phyloP scores from a whole-genome alignment of 495 filamentous ascomycete species.

The Lophiostoma macrostomum region DNA sequence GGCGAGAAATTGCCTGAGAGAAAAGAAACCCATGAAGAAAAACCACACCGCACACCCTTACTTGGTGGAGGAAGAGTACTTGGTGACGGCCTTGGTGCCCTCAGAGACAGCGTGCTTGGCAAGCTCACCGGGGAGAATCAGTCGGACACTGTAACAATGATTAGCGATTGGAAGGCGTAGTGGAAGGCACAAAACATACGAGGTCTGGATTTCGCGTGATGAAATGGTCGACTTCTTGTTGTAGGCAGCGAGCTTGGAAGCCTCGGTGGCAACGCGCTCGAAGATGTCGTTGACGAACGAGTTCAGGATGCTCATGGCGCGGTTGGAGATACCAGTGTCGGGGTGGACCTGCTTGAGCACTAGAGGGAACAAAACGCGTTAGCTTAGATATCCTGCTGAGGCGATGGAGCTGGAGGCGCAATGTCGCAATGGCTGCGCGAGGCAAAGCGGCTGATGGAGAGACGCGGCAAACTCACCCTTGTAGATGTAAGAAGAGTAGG shows the following conservation, averaged over 20 bases:
- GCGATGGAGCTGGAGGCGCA: background rate
- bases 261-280: conserved; percentile 98
- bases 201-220: conserved; percentile 98
- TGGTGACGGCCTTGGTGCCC: conserved; percentile 99
- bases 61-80: conserved; percentile 99
- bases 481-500: conserved; percentile 99
- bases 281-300: conserved; percentile 99
- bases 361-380: conserved; percentile 49
- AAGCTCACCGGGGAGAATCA: conserved; percentile 96
- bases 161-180: background rate
- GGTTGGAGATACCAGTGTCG: conserved; percentile 99
- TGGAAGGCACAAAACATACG: conserved; percentile 52
- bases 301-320: conserved; percentile 99
- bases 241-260: conserved; percentile 97
- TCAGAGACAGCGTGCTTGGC: conserved; percentile 99
- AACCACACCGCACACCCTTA: conserved; percentile 47
- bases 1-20: conserved; percentile 21
- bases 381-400: conserved; percentile 36
- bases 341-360: conserved; percentile 99
- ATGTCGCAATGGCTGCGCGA: conserved; percentile 24
- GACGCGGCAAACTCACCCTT: conserved; percentile 68
- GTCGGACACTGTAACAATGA: conserved; percentile 60
- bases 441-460: conserved; percentile 11
- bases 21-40: conserved; percentile 30
- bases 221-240: conserved; percentile 99